A percentile compares a stretch with the other conserved stretches of the same genome.
These are phyloP conservation scores for Alternaria infectoria DNA, from an alignment of 2,329 filamentous ascomycete genomes.

Conservation along the genomic window DNA sequence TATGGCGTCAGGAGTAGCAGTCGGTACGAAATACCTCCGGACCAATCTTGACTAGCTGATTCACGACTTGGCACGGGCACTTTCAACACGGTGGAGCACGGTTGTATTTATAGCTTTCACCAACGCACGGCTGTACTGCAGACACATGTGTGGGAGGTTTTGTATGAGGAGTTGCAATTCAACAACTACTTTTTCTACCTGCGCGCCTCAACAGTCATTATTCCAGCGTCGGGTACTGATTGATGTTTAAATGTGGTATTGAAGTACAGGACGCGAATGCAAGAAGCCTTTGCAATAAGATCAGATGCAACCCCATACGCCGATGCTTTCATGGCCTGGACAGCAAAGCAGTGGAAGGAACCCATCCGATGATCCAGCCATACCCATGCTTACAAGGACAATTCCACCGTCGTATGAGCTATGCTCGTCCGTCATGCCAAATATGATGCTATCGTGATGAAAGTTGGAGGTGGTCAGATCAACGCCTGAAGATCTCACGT, in stretches of 20 bases:
- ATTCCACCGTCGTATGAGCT: conserved; percentile 4
- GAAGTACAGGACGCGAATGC: conserved; percentile 17
- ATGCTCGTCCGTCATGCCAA: neutral
- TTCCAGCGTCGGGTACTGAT: neutral
- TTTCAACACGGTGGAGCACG: neutral
- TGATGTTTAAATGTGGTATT: conserved; percentile 4
- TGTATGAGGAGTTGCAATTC: neutral
- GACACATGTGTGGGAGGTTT: neutral
- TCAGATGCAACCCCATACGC: conserved; percentile 17
- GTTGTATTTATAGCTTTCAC: neutral
- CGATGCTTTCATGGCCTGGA: conserved; percentile 14
- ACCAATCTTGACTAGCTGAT: neutral
- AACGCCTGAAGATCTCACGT: conserved; percentile 5
- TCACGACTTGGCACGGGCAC: neutral
- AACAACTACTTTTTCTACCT: conserved; percentile 1
- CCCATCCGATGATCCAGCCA: conserved; percentile 1
- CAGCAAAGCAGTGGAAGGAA: conserved; percentile 7
- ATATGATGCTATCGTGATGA: neutral
- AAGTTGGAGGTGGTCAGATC: neutral
- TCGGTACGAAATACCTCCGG: conserved; percentile 2
- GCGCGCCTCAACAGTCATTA: conserved; percentile 1
- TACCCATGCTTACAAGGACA: neutral
- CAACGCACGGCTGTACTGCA: neutral
- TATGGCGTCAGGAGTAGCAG: neutral
- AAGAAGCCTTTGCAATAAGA: conserved; percentile 7